Evolutionary conservation across 495 filamentous ascomycete species (phyloP), one percentile per base, ranked within the genome.

Genomic region (Letharia lupina): DNA sequence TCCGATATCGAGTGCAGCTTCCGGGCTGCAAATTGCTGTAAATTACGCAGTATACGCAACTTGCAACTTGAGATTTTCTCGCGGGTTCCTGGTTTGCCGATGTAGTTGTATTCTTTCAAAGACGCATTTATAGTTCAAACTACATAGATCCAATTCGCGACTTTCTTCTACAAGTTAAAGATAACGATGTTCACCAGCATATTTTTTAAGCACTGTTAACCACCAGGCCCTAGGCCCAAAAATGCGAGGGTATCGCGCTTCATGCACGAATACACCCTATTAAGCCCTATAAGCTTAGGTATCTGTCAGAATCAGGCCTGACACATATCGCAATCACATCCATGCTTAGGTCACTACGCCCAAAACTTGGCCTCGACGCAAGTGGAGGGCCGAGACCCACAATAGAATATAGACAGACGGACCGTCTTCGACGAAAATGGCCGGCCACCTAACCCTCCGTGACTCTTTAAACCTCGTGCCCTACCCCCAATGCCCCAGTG

Each of bases 371-470:
- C 10, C 41, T 63, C 35, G 52, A 50, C 44, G 42, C 42, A 63
- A 63, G 42, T 63, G 37, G 61, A 63, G 61, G 61, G 10, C 28
- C 61, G 41, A 63, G 61, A 63, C 61, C 61, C 44, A n/a, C 61
- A 20, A 63, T 20, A 50, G 61, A 50, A 63, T 9, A 63, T 2
- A 50, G 61, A 63, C 3, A 63, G 33, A 37, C 18, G 20, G 2
- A 62, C 33, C 20, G 60, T 62, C 60, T 41, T 20, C 60, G 41
- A 62, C n/a, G 41, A 33, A 62, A 62, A 62, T 62, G 41, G 60
- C 62, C 2, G 47, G 33, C 62, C 23, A 28, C 23, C 23, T 28
- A 28, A 28, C 23, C 23, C 23, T 28, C 1, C 23, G 23, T 28
- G 23, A 28, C 23, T 28, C 45, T n/a, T n/a, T n/a, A 48, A 20